Base-by-base conservation (phyloP, 208 protist genomes). In the Trypanosoma mega region DNA sequence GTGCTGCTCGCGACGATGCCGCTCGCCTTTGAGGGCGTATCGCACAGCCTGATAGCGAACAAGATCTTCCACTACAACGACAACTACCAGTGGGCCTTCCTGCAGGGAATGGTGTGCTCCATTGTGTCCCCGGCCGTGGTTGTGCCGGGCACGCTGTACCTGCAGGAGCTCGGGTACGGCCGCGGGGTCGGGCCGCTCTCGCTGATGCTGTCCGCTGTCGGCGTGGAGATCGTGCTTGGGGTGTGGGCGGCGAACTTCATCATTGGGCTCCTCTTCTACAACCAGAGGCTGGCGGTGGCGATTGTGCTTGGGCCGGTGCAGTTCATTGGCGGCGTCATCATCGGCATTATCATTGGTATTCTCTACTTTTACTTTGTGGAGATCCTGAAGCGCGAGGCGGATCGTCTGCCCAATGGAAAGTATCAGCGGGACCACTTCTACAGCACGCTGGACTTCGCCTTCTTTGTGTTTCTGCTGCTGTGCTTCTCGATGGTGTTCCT, bases 191-290 rank as follows among this genome's bases (percentile, higher is more conserved):
- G 79, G 11, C 75, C 82, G 1, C 64, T 90, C 18, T 81, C 80
- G 20, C 66, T 93, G 16, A 81, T 93, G 74, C 72, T 90, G 30
- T 85, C 86, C 27, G 68, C 86, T 11, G 76, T 86, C 23, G 80
- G 80, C 2, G 61, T 86, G 18, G 82, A 93, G 74, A 84, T 93
- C 51, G 77, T 78, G 11, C 51, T 93, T 34, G 86, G 86, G 0
- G 82, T 93, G 39, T 93, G 86, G 83, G 72, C 71, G 8, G 70
- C 73, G 6, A 93, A 90, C 68, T 90, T 90, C 55, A 77, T 93
- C 48, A 81, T 90, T 48, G 80, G 72, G 14, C 59, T 90, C 18
- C 74, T 93, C 44, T 90, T 93, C 62, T 47, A 79, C 67, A 39
- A 85, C 21, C 71, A 82, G 59, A 71, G 65, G 45, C 52, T 88